Percentiles rank a stretch among this genome's conserved stretches.
Conservation (phyloP, 345 rosid species). For the Dipteronia dyeriana region DNA sequence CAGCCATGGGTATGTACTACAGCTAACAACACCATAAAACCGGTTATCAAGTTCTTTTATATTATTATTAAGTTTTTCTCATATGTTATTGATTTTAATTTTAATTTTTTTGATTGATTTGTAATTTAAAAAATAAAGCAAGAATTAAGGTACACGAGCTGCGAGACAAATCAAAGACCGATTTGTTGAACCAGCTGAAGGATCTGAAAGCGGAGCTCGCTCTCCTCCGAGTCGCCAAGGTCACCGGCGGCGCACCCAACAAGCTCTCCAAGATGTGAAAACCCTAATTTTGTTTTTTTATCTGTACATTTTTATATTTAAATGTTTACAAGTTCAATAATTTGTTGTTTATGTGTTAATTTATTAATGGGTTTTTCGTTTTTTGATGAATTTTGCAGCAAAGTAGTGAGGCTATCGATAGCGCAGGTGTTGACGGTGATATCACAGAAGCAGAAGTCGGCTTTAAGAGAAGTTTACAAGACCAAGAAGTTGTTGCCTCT, state of each 20-base stretch:
- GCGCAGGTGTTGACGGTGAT: constrained; percentile 56
- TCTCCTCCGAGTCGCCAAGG: constrained; percentile 67
- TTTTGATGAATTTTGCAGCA: constrained; percentile 31
- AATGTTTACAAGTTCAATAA: background rate
- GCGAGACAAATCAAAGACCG: constrained; percentile 48
- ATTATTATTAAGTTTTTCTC: background rate
- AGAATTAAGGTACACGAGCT: constrained; percentile 66
- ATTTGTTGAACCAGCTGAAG: constrained; percentile 46
- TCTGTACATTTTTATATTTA: background rate
- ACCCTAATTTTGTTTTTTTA: background rate
- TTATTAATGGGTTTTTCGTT: background rate
- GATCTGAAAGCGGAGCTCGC: constrained; percentile 61
- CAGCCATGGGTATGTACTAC: constrained; percentile 28
- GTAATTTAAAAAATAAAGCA: constrained; percentile 27
- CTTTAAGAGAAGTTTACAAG: constrained; percentile 48
- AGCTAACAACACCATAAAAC: background rate
- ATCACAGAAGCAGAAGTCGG: constrained; percentile 55
- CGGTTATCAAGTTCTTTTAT: background rate
- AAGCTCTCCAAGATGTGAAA: constrained; percentile 62
- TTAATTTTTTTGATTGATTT: background rate
- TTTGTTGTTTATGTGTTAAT: background rate
- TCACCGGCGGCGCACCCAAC: constrained; percentile 71
- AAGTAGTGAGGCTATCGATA: constrained; percentile 54
- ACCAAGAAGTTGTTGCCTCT: constrained; percentile 55
- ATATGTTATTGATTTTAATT: background rate